Evolutionary conservation across 1,284 basidiomycete species (phyloP).

Genomic region (Dichomitus squalens): DNA sequence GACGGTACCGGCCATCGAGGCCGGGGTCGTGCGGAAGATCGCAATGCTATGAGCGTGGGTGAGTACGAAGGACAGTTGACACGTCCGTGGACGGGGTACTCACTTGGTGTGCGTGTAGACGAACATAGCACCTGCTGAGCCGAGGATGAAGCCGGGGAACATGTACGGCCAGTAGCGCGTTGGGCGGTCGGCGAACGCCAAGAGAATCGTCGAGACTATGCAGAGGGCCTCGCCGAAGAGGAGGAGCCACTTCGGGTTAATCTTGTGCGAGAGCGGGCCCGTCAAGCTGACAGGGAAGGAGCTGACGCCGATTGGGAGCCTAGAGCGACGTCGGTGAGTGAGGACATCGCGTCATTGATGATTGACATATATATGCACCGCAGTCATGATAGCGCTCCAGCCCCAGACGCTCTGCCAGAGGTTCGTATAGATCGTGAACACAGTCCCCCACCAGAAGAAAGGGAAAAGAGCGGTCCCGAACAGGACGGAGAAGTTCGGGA

Average conservation of each 20-base stretch:
- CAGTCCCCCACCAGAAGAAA: constrained; percentile 40
- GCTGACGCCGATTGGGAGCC: constrained; percentile 32
- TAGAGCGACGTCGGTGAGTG: neutral
- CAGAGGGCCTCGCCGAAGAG: constrained; percentile 36
- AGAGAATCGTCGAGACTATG: constrained; percentile 36
- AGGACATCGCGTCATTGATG: neutral
- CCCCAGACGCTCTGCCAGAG: constrained; percentile 41
- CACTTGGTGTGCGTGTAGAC: too few species aligned
- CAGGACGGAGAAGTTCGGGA: constrained; percentile 35
- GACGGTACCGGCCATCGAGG: constrained; percentile 32
- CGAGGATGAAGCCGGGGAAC: constrained; percentile 46
- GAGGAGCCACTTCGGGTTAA: constrained; percentile 41
- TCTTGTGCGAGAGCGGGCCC: constrained; percentile 33
- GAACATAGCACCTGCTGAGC: constrained; percentile 36
- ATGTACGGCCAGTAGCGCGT: constrained; percentile 41
- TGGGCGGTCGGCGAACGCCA: constrained; percentile 37
- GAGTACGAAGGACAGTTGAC: too few species aligned
- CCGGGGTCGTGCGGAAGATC: constrained; percentile 31
- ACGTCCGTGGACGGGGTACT: too few species aligned
- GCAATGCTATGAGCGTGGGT: constrained; percentile 25
- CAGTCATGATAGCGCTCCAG: constrained; percentile 36
- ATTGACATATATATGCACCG: constrained; percentile 35
- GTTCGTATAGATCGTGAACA: constrained; percentile 34
- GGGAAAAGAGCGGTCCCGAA: constrained; percentile 40
- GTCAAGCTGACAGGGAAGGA: constrained; percentile 35